These are phyloP conservation scores for Aspergillus sp. DNA, from an alignment of 2,329 filamentous ascomycete species.

Conservation along the genomic window DNA sequence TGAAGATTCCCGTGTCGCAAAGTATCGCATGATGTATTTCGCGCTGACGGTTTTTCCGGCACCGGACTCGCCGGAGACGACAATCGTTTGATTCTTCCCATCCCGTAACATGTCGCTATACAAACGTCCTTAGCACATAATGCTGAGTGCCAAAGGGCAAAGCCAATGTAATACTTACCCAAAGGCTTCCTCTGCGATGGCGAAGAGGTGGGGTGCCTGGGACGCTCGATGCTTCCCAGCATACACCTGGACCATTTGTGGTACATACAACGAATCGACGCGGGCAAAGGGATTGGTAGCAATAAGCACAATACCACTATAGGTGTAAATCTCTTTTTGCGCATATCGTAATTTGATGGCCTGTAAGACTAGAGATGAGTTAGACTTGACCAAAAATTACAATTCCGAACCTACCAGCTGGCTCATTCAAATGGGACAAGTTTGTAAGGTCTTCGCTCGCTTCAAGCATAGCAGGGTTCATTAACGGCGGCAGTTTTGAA, in stretches of 20 bases:
- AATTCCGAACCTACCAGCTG: slow-evolving; percentile 69
- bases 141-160: not conserved
- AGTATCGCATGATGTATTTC: slow-evolving; percentile 99
- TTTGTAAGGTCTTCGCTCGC: slow-evolving; percentile 98
- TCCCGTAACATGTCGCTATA: slow-evolving; percentile 93
- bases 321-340: slow-evolving; percentile 99
- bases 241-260: slow-evolving; percentile 99
- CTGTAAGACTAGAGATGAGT: slow-evolving; percentile 73
- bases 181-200: slow-evolving; percentile 98
- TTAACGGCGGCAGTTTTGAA: slow-evolving; percentile 81
- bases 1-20: slow-evolving; percentile 93
- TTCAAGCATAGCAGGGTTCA: slow-evolving; percentile 98
- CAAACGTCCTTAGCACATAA: slow-evolving; percentile 41
- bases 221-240: slow-evolving; percentile 95
- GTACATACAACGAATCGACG: slow-evolving; percentile 97
- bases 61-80: slow-evolving; percentile 98
- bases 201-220: slow-evolving; percentile 96
- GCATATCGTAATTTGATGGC: slow-evolving; percentile 95
- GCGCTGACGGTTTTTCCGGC: slow-evolving; percentile 98
- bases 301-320: slow-evolving; percentile 97
- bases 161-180: slow-evolving; percentile 63
- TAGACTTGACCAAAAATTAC: slow-evolving; percentile 21
- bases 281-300: slow-evolving; percentile 97
- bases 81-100: slow-evolving; percentile 94
- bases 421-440: slow-evolving; percentile 96